Conservation (phyloP, 1,139 yeast genomes). For the Candida smagusa region DNA sequence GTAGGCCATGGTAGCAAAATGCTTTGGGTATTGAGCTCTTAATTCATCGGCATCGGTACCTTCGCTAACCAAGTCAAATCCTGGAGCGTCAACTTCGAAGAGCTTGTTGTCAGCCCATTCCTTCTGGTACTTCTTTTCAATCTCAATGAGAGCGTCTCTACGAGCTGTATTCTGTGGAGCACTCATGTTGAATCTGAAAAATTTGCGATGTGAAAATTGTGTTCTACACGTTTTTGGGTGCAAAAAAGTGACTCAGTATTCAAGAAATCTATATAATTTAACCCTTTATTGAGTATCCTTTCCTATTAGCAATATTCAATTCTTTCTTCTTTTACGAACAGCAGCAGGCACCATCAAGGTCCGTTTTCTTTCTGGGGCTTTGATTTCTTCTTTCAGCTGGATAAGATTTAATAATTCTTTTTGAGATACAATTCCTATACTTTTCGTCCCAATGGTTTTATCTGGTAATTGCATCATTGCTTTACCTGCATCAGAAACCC, state of each 20-base stretch:
- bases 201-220: constrained; percentile 1
- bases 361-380: constrained; percentile 2
- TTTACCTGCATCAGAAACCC: constrained; percentile 51
- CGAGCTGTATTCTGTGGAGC: constrained; percentile 66
- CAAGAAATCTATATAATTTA: background rate
- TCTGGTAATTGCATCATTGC: constrained; percentile 53
- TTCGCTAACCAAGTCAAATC: constrained; percentile 58
- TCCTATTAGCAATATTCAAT: constrained; percentile 1
- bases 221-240: constrained; percentile 3
- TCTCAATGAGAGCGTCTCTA: constrained; percentile 87
- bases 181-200: constrained; percentile 29
- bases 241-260: constrained; percentile 1
- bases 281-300: no score
- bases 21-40: constrained; percentile 79
- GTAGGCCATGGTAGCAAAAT: constrained; percentile 92
- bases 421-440: constrained; percentile 36
- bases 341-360: constrained; percentile 19
- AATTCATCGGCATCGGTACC: constrained; percentile 61
- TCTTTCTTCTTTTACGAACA: constrained; percentile 11
- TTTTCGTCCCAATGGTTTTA: constrained; percentile 29
- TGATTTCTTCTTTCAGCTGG: background rate
- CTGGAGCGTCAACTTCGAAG: constrained; percentile 88
- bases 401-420: constrained; percentile 21
- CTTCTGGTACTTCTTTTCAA: constrained; percentile 86
- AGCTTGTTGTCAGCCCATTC: constrained; percentile 82